Evolutionary conservation across 306 rosid genomes (phyloP).

Genomic region (Quercus variabilis): DNA sequence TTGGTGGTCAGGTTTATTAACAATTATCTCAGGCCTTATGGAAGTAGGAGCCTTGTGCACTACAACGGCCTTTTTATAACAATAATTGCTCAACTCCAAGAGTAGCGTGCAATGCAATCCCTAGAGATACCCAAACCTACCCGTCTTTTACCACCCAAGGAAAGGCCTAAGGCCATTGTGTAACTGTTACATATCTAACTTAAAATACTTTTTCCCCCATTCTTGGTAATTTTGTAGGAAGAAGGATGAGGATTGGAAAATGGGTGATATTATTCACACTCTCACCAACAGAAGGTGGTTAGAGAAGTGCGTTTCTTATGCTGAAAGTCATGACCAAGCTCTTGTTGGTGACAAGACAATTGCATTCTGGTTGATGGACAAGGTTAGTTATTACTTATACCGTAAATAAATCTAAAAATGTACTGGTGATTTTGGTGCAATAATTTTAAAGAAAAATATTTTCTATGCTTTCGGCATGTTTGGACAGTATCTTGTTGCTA

Average conservation of each 20-base stretch:
- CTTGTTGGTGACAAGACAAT: conserved; percentile 98
- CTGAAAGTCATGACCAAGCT: conserved; percentile 99
- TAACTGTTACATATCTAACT: not conserved
- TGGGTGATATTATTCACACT: conserved; percentile 77
- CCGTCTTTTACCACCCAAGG: not conserved
- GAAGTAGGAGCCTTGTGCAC: too few relatives aligned
- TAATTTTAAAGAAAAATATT: not conserved
- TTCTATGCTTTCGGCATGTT: not conserved
- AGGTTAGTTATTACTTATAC: conserved; percentile 47
- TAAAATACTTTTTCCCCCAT: not conserved
- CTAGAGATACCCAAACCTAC: not conserved
- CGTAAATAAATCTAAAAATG: conserved; percentile 5
- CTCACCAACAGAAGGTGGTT: conserved; percentile 94
- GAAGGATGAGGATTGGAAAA: conserved; percentile 73
- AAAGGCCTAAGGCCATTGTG: not conserved
- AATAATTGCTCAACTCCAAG: not conserved
- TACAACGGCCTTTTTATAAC: not conserved
- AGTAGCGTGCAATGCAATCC: not conserved
- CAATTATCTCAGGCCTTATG: too few relatives aligned
- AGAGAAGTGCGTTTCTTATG: conserved; percentile 90
- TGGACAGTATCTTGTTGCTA: not conserved
- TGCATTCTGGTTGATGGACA: conserved; percentile 99
- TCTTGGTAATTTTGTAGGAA: conserved; percentile 43
- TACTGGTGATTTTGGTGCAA: not conserved
- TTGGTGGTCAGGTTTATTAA: too few relatives aligned